Evolutionary conservation across 2,329 filamentous ascomycete species (phyloP).

Genomic region (Penicillium sp.): DNA sequence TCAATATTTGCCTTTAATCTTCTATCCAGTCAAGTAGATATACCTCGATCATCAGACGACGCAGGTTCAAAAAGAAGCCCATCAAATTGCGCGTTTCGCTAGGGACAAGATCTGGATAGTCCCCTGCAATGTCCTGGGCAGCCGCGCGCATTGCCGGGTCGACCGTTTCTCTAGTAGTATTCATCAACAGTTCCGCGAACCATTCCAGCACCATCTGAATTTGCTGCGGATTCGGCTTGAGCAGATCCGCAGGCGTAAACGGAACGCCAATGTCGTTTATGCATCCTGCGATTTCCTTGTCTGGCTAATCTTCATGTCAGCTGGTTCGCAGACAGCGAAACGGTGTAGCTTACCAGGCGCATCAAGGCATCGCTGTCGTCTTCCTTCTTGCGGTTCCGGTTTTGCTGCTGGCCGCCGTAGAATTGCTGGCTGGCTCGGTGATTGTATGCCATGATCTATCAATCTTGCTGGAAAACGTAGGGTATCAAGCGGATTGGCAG

Average conservation of each 20-base stretch:
- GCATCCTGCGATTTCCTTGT: constrained; percentile 85
- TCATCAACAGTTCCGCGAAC: constrained; percentile 92
- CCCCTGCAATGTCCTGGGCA: constrained; percentile 78
- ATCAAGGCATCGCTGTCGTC: constrained; percentile 57
- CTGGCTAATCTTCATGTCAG: constrained; percentile 44
- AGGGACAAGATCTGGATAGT: constrained; percentile 77
- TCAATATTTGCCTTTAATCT: not conserved
- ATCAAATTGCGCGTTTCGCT: constrained; percentile 88
- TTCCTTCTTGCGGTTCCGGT: constrained; percentile 51
- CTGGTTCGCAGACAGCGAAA: not conserved
- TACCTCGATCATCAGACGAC: constrained; percentile 69
- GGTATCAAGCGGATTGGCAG: not conserved
- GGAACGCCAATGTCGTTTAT: constrained; percentile 95
- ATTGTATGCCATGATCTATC: constrained; percentile 47
- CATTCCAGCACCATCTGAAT: constrained; percentile 98
- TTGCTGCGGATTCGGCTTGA: constrained; percentile 89
- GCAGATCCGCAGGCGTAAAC: constrained; percentile 79
- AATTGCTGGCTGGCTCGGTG: constrained; percentile 51
- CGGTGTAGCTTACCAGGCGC: constrained; percentile 45
- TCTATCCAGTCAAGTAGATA: not conserved
- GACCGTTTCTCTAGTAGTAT: constrained; percentile 86
- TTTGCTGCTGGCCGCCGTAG: constrained; percentile 44
- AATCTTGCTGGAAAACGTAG: not conserved
- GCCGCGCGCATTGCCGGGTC: constrained; percentile 94
- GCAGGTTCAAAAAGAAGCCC: constrained; percentile 87